Base-by-base conservation (phyloP, 2,329 filamentous ascomycete species). In the Claviceps maximensis region DNA sequence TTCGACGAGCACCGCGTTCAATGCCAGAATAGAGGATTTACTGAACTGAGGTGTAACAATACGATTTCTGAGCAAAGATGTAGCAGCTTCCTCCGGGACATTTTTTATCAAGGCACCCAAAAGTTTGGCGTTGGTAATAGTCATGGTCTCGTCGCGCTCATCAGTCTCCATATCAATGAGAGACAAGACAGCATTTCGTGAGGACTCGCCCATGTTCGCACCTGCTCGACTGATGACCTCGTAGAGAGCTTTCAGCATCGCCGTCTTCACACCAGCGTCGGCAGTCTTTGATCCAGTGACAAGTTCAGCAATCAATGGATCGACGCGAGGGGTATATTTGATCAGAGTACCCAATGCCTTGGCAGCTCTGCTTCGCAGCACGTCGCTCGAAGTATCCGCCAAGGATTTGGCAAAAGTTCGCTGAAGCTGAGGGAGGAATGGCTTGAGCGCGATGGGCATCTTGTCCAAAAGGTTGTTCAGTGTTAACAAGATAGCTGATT, bases 221-320 rank as follows among this genome's bases (percentile, higher is more conserved):
- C 93, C 93, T 19, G 90, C 91, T 70, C 95, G 95, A 74, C 88
- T 91, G 56, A 98, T 85, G 31, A 98, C 93, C 65, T 97, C 91
- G 65, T 94, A 96, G 47, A 98, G 72, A 3, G 93, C 93, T 74
- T 94, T 95, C 62, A 98, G 78, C 93, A 98, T 98, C 29, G 93
- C 93, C 59, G 86, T 93, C 69, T 82, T 87, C 58, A 98, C 93
- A 47, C 91, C 91, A 6, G 82, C 65, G 64, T 97, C 91, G 23
- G 63, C 57, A 0, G 93, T 97, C 74, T 91, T 96, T 27, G 89
- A 93, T 47, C 93, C 93, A n/a, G 93, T 87, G 21, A 97, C 89
- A 48, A 98, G 78, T 70, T 98, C 93, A 56, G 79, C 74, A 58
- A 98, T 94, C 52, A 98, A 78, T 50, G 94, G 93, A 68, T 98